These are phyloP conservation scores for Urochloa ruziziensis DNA, from an alignment of 176 grass and related monocot species.

Conservation along the genomic window DNA sequence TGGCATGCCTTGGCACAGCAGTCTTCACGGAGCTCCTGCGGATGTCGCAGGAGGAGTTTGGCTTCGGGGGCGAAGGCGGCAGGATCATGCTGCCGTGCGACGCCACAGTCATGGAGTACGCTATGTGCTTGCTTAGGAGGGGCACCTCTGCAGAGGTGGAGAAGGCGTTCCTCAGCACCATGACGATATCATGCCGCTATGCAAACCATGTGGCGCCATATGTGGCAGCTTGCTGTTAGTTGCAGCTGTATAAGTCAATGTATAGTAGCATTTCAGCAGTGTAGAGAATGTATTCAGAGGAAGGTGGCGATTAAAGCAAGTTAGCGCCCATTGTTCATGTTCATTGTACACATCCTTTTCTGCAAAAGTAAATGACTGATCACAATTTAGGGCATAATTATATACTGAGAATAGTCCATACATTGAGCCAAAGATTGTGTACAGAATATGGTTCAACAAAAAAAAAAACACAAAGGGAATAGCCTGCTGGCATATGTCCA, in stretches of 20 bases:
- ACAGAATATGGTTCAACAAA: no score
- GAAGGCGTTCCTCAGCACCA: slow-evolving; percentile 42
- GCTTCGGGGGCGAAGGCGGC: slow-evolving; percentile 2
- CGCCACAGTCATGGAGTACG: slow-evolving; percentile 51
- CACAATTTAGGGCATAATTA: neutral
- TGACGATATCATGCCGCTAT: slow-evolving; percentile 12
- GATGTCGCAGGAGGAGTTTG: slow-evolving; percentile 54
- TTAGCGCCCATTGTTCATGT: neutral
- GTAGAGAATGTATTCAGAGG: neutral
- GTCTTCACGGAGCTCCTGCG: slow-evolving; percentile 45
- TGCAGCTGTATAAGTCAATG: neutral
- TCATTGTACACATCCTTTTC: neutral
- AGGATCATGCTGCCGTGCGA: slow-evolving; percentile 56
- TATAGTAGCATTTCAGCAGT: neutral
- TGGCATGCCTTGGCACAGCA: slow-evolving; percentile 36
- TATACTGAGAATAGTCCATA: no score
- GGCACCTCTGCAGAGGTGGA: slow-evolving; percentile 43
- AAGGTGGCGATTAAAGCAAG: neutral
- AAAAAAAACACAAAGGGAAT: no score
- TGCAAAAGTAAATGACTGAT: neutral
- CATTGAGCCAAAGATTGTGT: no score
- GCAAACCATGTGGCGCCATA: neutral
- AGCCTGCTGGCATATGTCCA: no score
- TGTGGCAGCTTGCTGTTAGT: neutral
- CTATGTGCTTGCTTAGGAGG: slow-evolving; percentile 44